Conservation (phyloP, 1,284 basidiomycete genomes). For the Cutaneotrichosporon cyanovorans region DNA sequence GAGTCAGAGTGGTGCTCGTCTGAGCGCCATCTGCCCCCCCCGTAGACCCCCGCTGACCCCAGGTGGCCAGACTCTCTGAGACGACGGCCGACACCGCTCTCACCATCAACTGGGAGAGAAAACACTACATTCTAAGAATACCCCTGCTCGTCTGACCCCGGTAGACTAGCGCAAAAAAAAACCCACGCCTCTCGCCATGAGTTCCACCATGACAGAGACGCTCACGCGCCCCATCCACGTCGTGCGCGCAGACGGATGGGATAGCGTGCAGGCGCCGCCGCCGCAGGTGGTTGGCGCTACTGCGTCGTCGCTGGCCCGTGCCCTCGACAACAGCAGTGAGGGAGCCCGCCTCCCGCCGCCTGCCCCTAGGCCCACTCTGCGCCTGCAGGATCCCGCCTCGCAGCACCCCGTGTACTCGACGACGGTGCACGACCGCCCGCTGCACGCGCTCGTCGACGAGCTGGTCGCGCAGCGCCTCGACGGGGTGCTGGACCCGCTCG, state of each 20-base stretch:
- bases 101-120: too few relatives aligned
- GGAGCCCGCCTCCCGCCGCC: conserved; percentile 25
- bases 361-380: conserved; percentile 8
- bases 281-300: background rate
- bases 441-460: conserved; percentile 33
- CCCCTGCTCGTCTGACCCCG: too few relatives aligned
- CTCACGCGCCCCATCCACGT: conserved; percentile 8
- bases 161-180: background rate
- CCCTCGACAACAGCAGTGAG: conserved; percentile 28
- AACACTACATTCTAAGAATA: too few relatives aligned
- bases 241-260: conserved; percentile 14
- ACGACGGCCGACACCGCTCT: background rate
- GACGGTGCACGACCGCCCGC: conserved; percentile 23
- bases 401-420: conserved; percentile 23
- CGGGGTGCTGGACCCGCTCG: conserved; percentile 7
- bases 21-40: too few relatives aligned
- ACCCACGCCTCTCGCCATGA: conserved; percentile 10
- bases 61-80: background rate
- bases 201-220: conserved; percentile 20
- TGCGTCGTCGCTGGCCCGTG: conserved; percentile 27
- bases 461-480: conserved; percentile 23
- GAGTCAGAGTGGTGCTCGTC: too few relatives aligned
- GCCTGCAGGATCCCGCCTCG: conserved; percentile 1
- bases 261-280: background rate
- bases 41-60: too few relatives aligned